phyloP scores from a whole-genome alignment of 805 yeast genomes.

The Grigorovia transvaalensis region DNA sequence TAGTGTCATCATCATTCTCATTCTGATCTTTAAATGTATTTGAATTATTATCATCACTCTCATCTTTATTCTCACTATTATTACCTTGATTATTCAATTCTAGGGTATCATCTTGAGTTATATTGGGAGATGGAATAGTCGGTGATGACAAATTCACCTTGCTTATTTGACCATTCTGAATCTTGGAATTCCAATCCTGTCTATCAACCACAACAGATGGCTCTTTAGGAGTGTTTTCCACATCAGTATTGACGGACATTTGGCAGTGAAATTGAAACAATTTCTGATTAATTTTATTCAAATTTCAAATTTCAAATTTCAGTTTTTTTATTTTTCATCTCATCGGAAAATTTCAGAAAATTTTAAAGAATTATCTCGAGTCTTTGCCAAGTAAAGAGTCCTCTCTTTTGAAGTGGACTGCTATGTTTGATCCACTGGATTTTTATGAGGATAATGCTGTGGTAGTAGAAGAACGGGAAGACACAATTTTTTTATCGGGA shows the following conservation, averaged over 20 bases:
- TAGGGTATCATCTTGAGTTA: neutral
- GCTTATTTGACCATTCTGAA: constrained; percentile 5
- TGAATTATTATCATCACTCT: neutral
- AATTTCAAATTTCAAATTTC: neutral
- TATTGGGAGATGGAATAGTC: neutral
- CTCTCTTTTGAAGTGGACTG: too few species aligned
- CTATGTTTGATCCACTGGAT: constrained; percentile 31
- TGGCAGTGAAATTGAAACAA: neutral
- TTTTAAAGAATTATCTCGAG: neutral
- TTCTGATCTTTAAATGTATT: too few species aligned
- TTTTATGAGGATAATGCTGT: constrained; percentile 17
- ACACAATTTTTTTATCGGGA: neutral
- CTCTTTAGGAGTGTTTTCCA: neutral
- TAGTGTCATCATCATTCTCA: neutral
- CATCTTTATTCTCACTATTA: neutral
- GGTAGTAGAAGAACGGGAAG: neutral
- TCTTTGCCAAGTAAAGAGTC: too few species aligned
- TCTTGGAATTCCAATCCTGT: neutral
- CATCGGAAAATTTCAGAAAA: neutral
- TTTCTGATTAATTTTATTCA: too few species aligned
- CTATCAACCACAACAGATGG: neutral
- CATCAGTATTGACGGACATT: neutral
- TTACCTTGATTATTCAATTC: neutral
- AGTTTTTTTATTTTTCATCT: neutral
- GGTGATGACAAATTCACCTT: constrained; percentile 5